phyloP scores from a whole-genome alignment of 306 rosid species.

The Acacia acuminata region DNA sequence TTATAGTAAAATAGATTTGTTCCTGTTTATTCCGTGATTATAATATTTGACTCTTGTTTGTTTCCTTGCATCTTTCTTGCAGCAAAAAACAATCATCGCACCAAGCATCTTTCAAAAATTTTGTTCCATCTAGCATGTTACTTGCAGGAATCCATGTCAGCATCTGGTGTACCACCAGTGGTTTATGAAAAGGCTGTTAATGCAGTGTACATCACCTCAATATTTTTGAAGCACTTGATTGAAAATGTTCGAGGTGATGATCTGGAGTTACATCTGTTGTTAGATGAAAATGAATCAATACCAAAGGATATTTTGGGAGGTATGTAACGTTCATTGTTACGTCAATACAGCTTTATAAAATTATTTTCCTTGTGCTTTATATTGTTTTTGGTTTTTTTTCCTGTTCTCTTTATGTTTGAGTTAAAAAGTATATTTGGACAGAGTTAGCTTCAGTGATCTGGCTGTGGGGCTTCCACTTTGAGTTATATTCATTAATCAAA shows the following conservation, averaged over 20 bases:
- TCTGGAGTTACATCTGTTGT: conserved; percentile 62
- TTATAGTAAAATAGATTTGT: background rate
- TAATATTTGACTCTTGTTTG: conserved; percentile 1
- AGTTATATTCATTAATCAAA: background rate
- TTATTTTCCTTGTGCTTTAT: background rate
- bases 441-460: background rate
- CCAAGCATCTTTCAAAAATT: conserved; percentile 94
- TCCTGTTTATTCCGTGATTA: background rate
- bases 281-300: conserved; percentile 60
- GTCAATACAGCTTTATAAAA: background rate
- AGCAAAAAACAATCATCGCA: conserved; percentile 74
- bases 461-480: background rate
- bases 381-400: background rate
- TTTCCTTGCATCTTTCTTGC: conserved; percentile 32
- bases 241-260: conserved; percentile 59
- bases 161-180: conserved; percentile 56
- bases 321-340: conserved; percentile 28
- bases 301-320: conserved; percentile 64
- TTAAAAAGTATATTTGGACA: background rate
- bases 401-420: background rate
- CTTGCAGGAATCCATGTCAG: conserved; percentile 78
- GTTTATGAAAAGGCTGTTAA: conserved; percentile 79
- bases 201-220: conserved; percentile 79
- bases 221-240: conserved; percentile 81
- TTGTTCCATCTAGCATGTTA: conserved; percentile 81